Base-by-base conservation (phyloP, 169 alveolate genomes). In the Plasmodium knowlesi region DNA sequence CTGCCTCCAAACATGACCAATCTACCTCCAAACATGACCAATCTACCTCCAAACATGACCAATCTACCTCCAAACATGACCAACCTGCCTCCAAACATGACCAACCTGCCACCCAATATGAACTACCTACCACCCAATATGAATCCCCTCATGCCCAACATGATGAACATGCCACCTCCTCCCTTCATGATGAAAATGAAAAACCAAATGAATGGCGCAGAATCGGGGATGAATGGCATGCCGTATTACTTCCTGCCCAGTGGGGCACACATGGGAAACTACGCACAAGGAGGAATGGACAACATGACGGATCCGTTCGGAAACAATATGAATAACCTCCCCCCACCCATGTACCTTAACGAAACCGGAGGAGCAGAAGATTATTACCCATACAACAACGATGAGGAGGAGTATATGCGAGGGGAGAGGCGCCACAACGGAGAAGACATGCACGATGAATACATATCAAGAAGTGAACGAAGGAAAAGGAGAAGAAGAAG, bases 121-220 rank as follows among this genome's bases (percentile, higher is more conserved):
- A 41, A 39, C 25, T 22, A 34, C 16, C 32, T 73, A 1, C 92
- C 92, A 3, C 92, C 92, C n/a, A 84, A 84, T 30, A 84, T 84
- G 53, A 71, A 34, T 39, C n/a, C 25, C 73, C 25, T 70, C 28
- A 37, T 70, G 79, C 88, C 88, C 1, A 79, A 89, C 43, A 89
- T 89, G 94, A 57, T 41, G 82, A 85, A 73, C 30, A 22, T 85
- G 30, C 93, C 93, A 16, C 93, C 93, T 3, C 93, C 93, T 5
- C 93, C 93, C 28, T 86, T 70, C 61, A 86, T 86, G 93, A 86
- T 86, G 93, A 84, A 84, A 84, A 70, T 84, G 92, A 86, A 86
- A 86, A 86, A 86, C 37, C 54, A 67, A 70, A 86, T 86, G 57
- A 53, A 34, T n/a, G 80, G 43, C 43, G 8, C 80, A 6, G 43